Base-by-base conservation (phyloP, 2,329 filamentous ascomycete genomes). In the Xylariaceae sp. region DNA sequence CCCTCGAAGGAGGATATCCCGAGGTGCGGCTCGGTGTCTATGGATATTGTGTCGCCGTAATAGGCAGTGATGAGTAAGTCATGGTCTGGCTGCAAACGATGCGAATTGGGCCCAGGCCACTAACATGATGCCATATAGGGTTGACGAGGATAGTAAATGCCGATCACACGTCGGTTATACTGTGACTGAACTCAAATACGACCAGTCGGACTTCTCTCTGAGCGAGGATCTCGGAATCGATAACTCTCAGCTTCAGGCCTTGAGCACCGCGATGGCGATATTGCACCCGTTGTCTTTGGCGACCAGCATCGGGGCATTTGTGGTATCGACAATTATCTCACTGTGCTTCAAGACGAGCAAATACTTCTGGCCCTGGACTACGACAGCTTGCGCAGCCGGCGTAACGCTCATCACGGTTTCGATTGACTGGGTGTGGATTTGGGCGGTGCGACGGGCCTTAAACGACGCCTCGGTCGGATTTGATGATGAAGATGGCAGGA, bases 331-430 rank as follows among this genome's bases (percentile, higher is more conserved):
- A n/a, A 12, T 15, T 26, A 19, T 38, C 36, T 38, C 36, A 8
- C 16, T 38, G n/a, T 38, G 36, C 28, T 38, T 38, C 36, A 31
- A 30, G 16, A 38, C 26, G 17, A 38, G 26, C 26, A 30, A 16
- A 16, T 38, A 38, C 36, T 16, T 30, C 9, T 29, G 26, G 36
- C 19, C 36, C 15, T 31, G 36, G 26, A 26, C 30, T 15, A 26
- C 17, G n/a, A 31, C 24, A n/a, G 28, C 26, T 4, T 8, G 11
- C 26, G 36, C 36, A 3, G 36, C 36, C 4, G 16, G 28, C n/a
- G 26, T 11, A 9, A 30, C 36, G 17, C 13, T 26, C 4, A 26
- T 26, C 15, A 13, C 36, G 3, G 36, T 22, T 13, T 17, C 36
- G 3, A 19, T 29, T 13, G 36, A 38, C 26, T 31, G 18, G 24